Base-by-base conservation (phyloP, 495 filamentous ascomycete genomes). In the Ramalina intermedia region DNA sequence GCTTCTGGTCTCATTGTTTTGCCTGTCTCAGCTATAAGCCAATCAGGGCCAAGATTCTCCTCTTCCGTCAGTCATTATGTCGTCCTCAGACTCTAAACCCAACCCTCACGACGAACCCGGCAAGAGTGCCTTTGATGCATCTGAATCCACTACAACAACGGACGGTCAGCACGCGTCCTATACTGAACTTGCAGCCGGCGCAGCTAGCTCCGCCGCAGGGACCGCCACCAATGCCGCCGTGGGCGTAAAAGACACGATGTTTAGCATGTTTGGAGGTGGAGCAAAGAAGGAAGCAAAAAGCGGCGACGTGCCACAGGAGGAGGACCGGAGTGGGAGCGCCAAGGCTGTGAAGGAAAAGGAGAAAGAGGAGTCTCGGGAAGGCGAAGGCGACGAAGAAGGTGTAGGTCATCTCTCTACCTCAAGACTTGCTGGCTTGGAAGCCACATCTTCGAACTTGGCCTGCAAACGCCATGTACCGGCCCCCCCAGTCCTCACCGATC, bases 241-340 rank as follows among this genome's bases (percentile, higher is more conserved):
- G 24, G 78, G 76, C 52, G 76, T 80, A 29, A 75, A 80, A 57
- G 80, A 80, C 58, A 81, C 69, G 60, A 81, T 98, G 46, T 98
- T 95, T 72, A 84, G 83, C 63, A 98, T 98, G 91, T 98, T 98
- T 64, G 91, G 91, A 51, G 89, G 89, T 47, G 82, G 81, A 16
- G 85, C 87, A 45, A 89, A 85, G 64, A 80, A 80, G 62, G 79
- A 82, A 60, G 77, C 76, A 68, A 93, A 88, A 76, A 82, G 87
- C 63, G 85, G 85, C 65, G 69, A 79, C 51, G 85, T 81, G 16
- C 85, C 87, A 33, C 78, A 73, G 26, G 79, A 78, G 52, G 77
- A 81, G 58, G 87, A 96, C 64, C 79, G 76, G 59, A 90, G 85
- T 58, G 88, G 88, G 50, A 85, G 81, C 66, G 81, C 86, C 53